Conservation (phyloP, 331 rosid species). For the Acacia pycnantha region DNA sequence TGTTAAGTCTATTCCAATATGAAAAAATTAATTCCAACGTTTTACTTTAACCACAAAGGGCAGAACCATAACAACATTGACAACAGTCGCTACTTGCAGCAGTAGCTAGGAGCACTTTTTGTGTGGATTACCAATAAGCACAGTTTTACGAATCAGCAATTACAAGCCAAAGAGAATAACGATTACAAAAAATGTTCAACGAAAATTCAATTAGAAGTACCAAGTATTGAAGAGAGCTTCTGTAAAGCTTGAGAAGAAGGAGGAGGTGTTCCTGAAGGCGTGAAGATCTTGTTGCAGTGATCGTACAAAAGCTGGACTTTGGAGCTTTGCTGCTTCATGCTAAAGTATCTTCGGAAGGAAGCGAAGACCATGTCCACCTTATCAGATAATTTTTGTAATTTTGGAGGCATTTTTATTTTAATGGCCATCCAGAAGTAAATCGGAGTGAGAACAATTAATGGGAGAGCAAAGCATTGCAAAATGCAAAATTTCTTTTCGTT, state of each 20-base stretch:
- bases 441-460: not conserved
- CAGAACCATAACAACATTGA: constrained; percentile 14
- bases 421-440: not conserved
- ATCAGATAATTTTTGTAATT: constrained; percentile 44
- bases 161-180: not conserved
- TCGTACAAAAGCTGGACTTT: constrained; percentile 72
- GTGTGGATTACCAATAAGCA: constrained; percentile 12
- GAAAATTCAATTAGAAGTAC: constrained; percentile 36
- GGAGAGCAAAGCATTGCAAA: constrained; percentile 4
- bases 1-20: not conserved
- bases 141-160: constrained; percentile 16
- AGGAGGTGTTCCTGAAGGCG: constrained; percentile 48
- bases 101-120: not conserved
- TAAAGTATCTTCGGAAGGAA: constrained; percentile 40
- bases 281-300: constrained; percentile 59
- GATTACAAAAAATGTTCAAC: not conserved
- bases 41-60: constrained; percentile 18
- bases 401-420: constrained; percentile 34
- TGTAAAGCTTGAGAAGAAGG: constrained; percentile 54
- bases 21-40: constrained; percentile 5
- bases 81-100: constrained; percentile 1
- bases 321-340: constrained; percentile 54
- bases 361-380: constrained; percentile 42
- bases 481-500: not conserved
- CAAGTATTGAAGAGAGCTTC: constrained; percentile 65